Percentiles rank a stretch among this genome's conserved stretches.
Evolutionary conservation across 306 rosid genomes (phyloP).

Genomic region (Medicago ruthenica): DNA sequence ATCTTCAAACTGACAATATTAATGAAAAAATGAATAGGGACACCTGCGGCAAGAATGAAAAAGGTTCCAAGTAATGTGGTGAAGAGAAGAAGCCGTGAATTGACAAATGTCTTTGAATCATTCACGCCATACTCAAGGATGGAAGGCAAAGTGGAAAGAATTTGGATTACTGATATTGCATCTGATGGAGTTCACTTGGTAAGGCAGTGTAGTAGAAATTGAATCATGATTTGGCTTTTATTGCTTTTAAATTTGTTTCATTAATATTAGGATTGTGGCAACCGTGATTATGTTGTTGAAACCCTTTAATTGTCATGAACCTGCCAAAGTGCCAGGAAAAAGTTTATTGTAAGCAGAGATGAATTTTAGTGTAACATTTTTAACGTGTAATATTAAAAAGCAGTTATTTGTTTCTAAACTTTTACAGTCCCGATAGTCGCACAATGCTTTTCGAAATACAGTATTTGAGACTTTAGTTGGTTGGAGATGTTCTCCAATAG

Average conservation of each 20-base stretch:
- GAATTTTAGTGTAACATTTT: not conserved
- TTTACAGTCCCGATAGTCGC: not conserved
- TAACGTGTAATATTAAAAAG: constrained; percentile 12
- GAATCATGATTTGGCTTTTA: constrained; percentile 8
- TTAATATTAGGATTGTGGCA: constrained; percentile 29
- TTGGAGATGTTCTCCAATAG: constrained; percentile 13
- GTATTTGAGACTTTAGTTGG: constrained; percentile 2
- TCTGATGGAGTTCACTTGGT: constrained; percentile 94
- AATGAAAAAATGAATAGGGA: constrained; percentile 60
- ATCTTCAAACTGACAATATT: constrained; percentile 11
- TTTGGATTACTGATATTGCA: constrained; percentile 95
- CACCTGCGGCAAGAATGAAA: constrained; percentile 99
- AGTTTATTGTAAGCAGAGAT: not conserved
- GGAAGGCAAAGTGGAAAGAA: constrained; percentile 92
- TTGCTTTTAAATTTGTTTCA: constrained; percentile 19
- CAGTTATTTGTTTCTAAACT: constrained; percentile 16
- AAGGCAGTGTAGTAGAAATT: constrained; percentile 42
- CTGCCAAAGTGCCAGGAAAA: constrained; percentile 10
- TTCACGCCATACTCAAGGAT: constrained; percentile 86
- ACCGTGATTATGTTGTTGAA: constrained; percentile 20
- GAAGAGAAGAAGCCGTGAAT: constrained; percentile 93
- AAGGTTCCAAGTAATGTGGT: constrained; percentile 89
- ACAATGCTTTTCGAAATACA: not conserved
- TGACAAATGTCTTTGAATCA: constrained; percentile 88
- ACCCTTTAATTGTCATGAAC: constrained; percentile 23